A percentile compares a stretch with the other conserved stretches of the same genome.
Evolutionary conservation across 768 basidiomycete species (phyloP).

Genomic region (Lentinula raphanica): DNA sequence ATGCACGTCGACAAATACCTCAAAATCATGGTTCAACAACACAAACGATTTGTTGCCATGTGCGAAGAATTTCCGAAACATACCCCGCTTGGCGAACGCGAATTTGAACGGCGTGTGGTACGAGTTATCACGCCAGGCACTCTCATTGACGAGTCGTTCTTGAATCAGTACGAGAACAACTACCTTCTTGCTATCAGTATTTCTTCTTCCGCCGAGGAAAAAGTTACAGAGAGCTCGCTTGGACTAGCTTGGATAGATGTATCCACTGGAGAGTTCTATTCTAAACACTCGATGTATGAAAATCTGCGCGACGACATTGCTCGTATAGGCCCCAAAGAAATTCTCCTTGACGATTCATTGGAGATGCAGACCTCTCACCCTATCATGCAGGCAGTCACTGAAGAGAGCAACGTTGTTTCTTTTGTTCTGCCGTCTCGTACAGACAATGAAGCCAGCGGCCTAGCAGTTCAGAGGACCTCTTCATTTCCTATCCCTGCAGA

Average conservation of each 20-base stretch:
- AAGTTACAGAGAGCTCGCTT: conserved; percentile 15
- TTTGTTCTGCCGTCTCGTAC: not conserved
- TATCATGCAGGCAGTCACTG: conserved; percentile 41
- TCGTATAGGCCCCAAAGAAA: conserved; percentile 76
- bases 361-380: conserved; percentile 35
- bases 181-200: conserved; percentile 70
- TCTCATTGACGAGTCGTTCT: conserved; percentile 85
- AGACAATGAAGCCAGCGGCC: not conserved
- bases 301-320: conserved; percentile 75
- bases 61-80: conserved; percentile 83
- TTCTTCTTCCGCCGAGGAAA: not conserved
- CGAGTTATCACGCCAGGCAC: conserved; percentile 93
- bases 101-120: conserved; percentile 76
- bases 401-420: conserved; percentile 53
- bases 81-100: conserved; percentile 41
- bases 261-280: conserved; percentile 91
- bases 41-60: conserved; percentile 83
- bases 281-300: conserved; percentile 50
- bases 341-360: conserved; percentile 56
- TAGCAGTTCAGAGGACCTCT: not conserved
- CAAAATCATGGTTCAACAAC: conserved; percentile 77
- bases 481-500: not conserved
- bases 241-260: conserved; percentile 94
- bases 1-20: conserved; percentile 81
- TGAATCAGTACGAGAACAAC: conserved; percentile 84